Conservation (phyloP, 2,329 filamentous ascomycete genomes). For the Hypomyces perniciosus region DNA sequence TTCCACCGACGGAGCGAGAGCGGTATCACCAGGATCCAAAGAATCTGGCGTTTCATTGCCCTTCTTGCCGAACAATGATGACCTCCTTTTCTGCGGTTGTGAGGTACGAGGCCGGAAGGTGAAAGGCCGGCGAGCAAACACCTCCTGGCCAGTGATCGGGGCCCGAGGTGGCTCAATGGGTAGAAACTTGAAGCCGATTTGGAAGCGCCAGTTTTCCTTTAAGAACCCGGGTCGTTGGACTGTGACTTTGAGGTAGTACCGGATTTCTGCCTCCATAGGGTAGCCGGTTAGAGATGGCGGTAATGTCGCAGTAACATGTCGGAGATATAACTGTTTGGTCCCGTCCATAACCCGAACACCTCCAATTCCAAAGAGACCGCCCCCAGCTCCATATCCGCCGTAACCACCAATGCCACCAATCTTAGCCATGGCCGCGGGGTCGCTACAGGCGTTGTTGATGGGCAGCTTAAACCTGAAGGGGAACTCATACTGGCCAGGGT, state of each 20-base stretch:
- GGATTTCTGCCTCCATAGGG: conserved; percentile 79
- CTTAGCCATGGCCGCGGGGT: conserved; percentile 46
- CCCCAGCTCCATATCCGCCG: conserved; percentile 43
- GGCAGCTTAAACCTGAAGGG: conserved; percentile 72
- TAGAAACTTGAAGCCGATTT: conserved; percentile 72
- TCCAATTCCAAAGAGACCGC: conserved; percentile 42
- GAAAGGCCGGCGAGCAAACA: conserved; percentile 71
- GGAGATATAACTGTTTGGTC: conserved; percentile 54
- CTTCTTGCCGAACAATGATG: conserved; percentile 47
- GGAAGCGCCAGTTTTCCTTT: conserved; percentile 77
- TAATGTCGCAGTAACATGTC: conserved; percentile 77
- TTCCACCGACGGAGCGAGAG: conserved; percentile 62
- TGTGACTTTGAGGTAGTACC: conserved; percentile 94
- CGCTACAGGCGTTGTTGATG: conserved; percentile 67
- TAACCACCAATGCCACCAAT: conserved; percentile 48
- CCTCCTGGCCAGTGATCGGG: conserved; percentile 62
- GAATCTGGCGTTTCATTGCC: conserved; percentile 21
- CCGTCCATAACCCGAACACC: conserved; percentile 57
- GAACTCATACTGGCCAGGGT: conserved; percentile 67
- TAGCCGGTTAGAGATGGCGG: conserved; percentile 87
- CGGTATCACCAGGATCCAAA: conserved; percentile 24
- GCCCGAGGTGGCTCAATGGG: conserved; percentile 85
- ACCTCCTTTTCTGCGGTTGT: conserved; percentile 46
- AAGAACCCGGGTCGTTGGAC: conserved; percentile 82
- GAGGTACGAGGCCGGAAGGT: conserved; percentile 43